These are phyloP conservation scores for Leptosphaerulina australis DNA, from an alignment of 2,329 filamentous ascomycete species.

Conservation along the genomic window DNA sequence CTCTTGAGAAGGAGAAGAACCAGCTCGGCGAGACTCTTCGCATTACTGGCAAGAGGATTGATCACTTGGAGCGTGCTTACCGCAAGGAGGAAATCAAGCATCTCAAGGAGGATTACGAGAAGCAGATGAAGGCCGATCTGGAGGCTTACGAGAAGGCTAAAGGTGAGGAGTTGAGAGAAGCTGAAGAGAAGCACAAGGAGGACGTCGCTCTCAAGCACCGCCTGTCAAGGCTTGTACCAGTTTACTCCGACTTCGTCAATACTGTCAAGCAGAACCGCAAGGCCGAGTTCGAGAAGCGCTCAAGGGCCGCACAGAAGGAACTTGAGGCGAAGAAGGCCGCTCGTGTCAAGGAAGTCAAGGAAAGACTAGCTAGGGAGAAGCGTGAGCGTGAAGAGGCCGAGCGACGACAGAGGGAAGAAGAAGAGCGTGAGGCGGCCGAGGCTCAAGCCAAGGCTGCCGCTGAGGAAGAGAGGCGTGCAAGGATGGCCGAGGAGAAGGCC, in stretches of 20 bases:
- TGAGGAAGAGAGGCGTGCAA: slow-evolving; percentile 79
- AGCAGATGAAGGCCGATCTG: slow-evolving; percentile 78
- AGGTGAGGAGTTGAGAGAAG: slow-evolving; percentile 75
- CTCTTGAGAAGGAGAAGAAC: slow-evolving; percentile 97
- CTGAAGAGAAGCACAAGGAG: slow-evolving; percentile 88
- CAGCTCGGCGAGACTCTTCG: slow-evolving; percentile 89
- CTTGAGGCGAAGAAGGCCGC: slow-evolving; percentile 88
- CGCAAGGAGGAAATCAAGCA: slow-evolving; percentile 96
- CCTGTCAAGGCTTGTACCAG: slow-evolving; percentile 80
- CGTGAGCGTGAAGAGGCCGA: slow-evolving; percentile 85
- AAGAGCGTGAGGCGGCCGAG: slow-evolving; percentile 79
- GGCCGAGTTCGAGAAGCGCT: slow-evolving; percentile 94
- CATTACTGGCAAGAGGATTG: slow-evolving; percentile 91
- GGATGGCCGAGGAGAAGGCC: slow-evolving; percentile 72
- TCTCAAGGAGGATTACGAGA: slow-evolving; percentile 80
- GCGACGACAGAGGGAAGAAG: slow-evolving; percentile 77
- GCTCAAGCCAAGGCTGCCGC: slow-evolving; percentile 81
- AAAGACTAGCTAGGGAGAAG: slow-evolving; percentile 81
- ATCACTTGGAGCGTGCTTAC: slow-evolving; percentile 96
- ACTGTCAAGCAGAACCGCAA: slow-evolving; percentile 85
- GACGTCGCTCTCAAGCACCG: slow-evolving; percentile 93
- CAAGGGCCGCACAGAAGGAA: slow-evolving; percentile 88
- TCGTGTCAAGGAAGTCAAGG: slow-evolving; percentile 86
- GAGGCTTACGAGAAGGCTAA: slow-evolving; percentile 81
- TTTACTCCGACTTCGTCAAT: slow-evolving; percentile 82